These are phyloP conservation scores for Neofusicoccum laricinum DNA, from an alignment of 2,329 filamentous ascomycete genomes.

Conservation along the genomic window DNA sequence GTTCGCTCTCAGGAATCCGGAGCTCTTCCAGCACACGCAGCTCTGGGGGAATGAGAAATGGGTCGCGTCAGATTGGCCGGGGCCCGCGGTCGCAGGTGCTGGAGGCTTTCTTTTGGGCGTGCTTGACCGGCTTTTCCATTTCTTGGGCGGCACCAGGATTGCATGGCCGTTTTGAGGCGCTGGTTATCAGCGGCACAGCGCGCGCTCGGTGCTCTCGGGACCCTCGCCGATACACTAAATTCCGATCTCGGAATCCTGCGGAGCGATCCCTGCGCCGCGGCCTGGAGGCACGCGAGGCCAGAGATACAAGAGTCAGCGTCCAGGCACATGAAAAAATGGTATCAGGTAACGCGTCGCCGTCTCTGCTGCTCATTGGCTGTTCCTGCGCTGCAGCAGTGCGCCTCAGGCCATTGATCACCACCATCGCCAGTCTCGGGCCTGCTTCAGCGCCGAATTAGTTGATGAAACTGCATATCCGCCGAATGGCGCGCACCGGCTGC, in stretches of 20 bases:
- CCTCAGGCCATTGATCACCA: conserved; percentile 9
- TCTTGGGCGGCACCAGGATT: neutral
- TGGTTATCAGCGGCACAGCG: conserved; percentile 11
- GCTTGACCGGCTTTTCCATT: neutral
- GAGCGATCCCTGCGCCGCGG: neutral
- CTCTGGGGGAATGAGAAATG: neutral
- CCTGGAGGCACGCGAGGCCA: neutral
- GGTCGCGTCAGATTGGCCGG: neutral
- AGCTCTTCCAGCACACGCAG: neutral
- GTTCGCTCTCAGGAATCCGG: neutral
- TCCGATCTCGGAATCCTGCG: conserved; percentile 3
- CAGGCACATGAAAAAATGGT: conserved; percentile 1
- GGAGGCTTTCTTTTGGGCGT: neutral
- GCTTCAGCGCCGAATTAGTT: neutral
- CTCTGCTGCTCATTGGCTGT: neutral
- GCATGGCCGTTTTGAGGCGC: conserved; percentile 3
- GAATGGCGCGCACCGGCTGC: neutral
- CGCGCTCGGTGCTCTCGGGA: conserved; percentile 2
- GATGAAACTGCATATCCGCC: neutral
- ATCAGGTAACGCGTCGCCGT: neutral
- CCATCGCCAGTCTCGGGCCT: neutral
- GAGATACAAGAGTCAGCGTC: conserved; percentile 9
- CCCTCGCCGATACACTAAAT: neutral
- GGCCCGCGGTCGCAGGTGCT: neutral
- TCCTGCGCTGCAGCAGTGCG: neutral